phyloP scores from a whole-genome alignment of 208 protist species.

The Cochliopodium minus region DNA sequence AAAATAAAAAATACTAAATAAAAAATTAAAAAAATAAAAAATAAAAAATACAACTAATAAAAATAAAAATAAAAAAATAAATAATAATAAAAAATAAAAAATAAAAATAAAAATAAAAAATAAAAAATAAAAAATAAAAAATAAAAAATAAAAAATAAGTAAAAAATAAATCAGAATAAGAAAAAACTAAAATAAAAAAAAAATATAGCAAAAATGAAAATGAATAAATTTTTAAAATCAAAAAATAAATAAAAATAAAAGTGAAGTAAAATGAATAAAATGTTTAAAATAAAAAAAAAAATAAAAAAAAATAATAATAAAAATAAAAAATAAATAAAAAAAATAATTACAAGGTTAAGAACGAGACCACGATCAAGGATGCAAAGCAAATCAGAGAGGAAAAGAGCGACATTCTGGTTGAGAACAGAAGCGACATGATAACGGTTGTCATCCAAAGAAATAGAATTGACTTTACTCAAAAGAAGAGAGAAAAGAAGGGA shows the following conservation, averaged over 20 bases:
- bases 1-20: not conserved
- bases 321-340: slow-evolving; percentile 7
- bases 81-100: not conserved
- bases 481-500: not conserved
- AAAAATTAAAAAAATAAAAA: slow-evolving; percentile 8
- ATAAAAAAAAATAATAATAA: slow-evolving; percentile 5
- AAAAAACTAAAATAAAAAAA: slow-evolving; percentile 3
- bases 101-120: not conserved
- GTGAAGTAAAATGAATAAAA: slow-evolving; percentile 1
- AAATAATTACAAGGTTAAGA: slow-evolving; percentile 24
- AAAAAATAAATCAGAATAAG: slow-evolving; percentile 3
- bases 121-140: slow-evolving; percentile 5
- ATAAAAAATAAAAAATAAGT: slow-evolving; percentile 3
- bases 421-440: slow-evolving; percentile 12
- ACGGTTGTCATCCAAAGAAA: slow-evolving; percentile 2
- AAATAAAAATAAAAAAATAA: slow-evolving; percentile 5
- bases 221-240: slow-evolving; percentile 5
- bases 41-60: slow-evolving; percentile 2
- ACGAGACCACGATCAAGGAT: slow-evolving; percentile 25
- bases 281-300: not conserved
- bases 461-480: slow-evolving; percentile 1
- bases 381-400: slow-evolving; percentile 29
- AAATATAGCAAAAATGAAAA: slow-evolving; percentile 3
- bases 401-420: slow-evolving; percentile 27
- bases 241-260: slow-evolving; percentile 2